A percentile compares a stretch with the other conserved stretches of the same genome.
Conservation (phyloP, 2,329 filamentous ascomycete species). For the Aaosphaeria pasadenensis region DNA sequence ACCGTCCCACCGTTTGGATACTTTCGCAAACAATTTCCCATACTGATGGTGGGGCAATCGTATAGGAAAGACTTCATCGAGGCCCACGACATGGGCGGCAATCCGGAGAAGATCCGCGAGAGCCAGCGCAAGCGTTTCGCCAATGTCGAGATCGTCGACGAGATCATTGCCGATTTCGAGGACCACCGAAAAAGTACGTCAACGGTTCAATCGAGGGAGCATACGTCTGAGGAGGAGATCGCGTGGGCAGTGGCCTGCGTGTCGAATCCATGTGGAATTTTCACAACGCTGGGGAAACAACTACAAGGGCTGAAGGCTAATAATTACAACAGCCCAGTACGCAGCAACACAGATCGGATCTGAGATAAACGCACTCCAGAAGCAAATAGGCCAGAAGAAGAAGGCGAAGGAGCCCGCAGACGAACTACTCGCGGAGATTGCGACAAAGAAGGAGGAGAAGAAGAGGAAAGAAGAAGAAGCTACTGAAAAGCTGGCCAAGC, state of each 20-base stretch:
- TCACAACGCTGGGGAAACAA: neutral
- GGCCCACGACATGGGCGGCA: conserved; percentile 71
- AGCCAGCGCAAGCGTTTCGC: conserved; percentile 82
- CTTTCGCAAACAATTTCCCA: neutral
- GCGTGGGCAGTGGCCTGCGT: no score
- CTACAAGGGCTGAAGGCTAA: no score
- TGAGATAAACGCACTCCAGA: conserved; percentile 85
- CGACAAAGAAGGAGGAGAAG: conserved; percentile 75
- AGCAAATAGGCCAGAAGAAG: conserved; percentile 87
- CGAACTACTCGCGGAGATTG: conserved; percentile 76
- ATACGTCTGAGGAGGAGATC: no score
- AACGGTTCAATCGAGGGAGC: neutral
- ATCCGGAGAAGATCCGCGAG: conserved; percentile 88
- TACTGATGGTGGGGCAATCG: conserved; percentile 17
- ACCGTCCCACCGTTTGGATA: neutral
- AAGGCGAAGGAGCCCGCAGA: conserved; percentile 85
- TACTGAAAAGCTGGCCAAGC: conserved; percentile 67
- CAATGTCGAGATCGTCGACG: conserved; percentile 80
- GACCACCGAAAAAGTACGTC: conserved; percentile 70
- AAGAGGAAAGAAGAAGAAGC: conserved; percentile 74
- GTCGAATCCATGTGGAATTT: conserved; percentile 1
- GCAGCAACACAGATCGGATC: conserved; percentile 75
- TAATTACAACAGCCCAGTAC: conserved; percentile 59
- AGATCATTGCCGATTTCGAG: conserved; percentile 83
- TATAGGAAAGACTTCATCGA: conserved; percentile 53